Evolutionary conservation across 495 filamentous ascomycete species (phyloP), one percentile per base, ranked within the genome.

Genomic region (Aspergillus cavernicola): DNA sequence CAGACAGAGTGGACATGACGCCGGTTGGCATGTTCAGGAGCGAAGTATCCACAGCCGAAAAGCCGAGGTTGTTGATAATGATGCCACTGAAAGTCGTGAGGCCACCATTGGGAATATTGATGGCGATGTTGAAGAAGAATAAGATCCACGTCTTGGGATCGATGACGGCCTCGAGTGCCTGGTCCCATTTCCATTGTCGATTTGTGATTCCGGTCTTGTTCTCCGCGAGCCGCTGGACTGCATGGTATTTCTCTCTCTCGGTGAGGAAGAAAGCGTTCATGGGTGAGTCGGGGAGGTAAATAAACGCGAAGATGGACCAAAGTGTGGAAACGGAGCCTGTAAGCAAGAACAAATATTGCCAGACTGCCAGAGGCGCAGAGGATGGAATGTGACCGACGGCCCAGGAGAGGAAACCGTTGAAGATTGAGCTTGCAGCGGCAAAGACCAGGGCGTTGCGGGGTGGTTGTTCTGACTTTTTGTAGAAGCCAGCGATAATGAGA

Each of bases 381-480:
- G 57, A 52, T 6, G 52, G 56, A 16, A 84, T 66, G 46, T 82
- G 71, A 57, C 84, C 81, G 50, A 85, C 81, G 11, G 65, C 82
- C 28, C 75, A 85, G 1, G 78, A 80, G 6, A 86, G 58, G 12
- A 82, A 52, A 1, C 80, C 76, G 0, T 82, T 84, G 35, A 83
- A 52, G n/a, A 86, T 83, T 6, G 78, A 82, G 1, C 79, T 82
- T 9, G 81, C 38, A 0, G 80, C 83, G 13, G 75, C 74, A 56
- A 84, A 87, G 81, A 83, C 86, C 0, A 79, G 68, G 4, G 71
- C 75, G 10, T 85, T 80, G 11, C 83, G 68, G 10, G 78, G 58
- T 0, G 80, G 77, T 61, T 84, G 80, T 60, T 86, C 84, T 3
- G 69, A 64, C n/a, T 78, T 75, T 0, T 75, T 75, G 52, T 86